Percentiles rank a stretch among this genome's conserved stretches.
Conservation (phyloP, 805 yeast genomes). For the Saccharomycodes ludwigii region DNA sequence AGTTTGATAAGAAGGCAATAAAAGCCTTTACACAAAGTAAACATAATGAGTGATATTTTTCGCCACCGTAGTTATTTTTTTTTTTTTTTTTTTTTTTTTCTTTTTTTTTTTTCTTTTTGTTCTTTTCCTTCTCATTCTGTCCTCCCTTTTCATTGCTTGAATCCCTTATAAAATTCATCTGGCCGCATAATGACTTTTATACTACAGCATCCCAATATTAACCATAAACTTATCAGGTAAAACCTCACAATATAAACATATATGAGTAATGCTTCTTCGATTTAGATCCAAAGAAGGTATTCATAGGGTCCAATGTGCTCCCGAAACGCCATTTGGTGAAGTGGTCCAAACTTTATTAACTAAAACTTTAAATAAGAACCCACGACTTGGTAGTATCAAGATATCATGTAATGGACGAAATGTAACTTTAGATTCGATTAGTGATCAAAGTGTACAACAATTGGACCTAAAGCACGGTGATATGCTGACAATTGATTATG, state of each 20-base stretch:
- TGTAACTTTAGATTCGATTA: constrained; percentile 8
- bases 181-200: neutral
- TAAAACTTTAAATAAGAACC: constrained; percentile 6
- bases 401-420: neutral
- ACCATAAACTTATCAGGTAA: too few species aligned
- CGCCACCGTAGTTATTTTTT: neutral
- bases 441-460: constrained; percentile 23
- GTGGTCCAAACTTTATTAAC: constrained; percentile 30
- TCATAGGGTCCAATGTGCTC: constrained; percentile 49
- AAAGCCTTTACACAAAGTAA: too few species aligned
- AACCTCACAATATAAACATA: neutral
- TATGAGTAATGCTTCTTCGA: constrained; percentile 43
- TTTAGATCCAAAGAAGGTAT: constrained; percentile 80
- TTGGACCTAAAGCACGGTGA: constrained; percentile 50
- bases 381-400: neutral
- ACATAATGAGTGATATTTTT: neutral
- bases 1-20: too few species aligned
- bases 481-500: constrained; percentile 35
- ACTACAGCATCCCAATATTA: too few species aligned
- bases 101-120: too few species aligned
- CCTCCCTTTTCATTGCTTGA: constrained; percentile 1
- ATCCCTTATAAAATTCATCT: constrained; percentile 2
- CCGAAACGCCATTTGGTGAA: constrained; percentile 29
- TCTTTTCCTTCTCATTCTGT: neutral
- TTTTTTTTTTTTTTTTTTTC: neutral